A percentile compares a stretch with the other conserved stretches of the same genome.
Conservation (phyloP, 225 moss, liverwort and hornwort species). For the Physcomitrellopsis africana region DNA sequence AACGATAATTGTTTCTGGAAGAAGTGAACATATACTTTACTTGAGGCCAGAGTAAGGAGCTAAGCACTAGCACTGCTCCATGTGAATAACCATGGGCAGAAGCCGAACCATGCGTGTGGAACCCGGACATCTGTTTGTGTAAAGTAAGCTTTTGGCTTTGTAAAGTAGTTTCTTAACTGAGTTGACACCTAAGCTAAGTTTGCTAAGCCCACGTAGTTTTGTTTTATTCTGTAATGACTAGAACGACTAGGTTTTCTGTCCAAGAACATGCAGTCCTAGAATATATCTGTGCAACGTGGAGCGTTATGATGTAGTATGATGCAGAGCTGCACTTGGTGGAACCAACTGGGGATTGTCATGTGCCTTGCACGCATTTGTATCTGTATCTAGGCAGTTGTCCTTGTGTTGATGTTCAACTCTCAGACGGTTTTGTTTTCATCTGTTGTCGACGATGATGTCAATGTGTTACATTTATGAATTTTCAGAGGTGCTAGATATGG, state of each 20-base stretch:
- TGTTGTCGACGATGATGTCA: too few species aligned
- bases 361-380: too few species aligned
- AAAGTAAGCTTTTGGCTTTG: not conserved
- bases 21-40: not conserved
- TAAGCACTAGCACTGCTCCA: constrained; percentile 19
- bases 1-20: not conserved
- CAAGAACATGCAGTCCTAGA: not conserved
- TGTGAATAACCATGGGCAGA: constrained; percentile 36
- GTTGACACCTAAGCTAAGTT: not conserved
- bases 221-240: not conserved
- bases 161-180: not conserved
- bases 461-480: too few species aligned
- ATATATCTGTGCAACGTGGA: not conserved
- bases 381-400: too few species aligned
- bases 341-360: too few species aligned
- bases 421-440: too few species aligned
- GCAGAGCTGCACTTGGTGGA: too few species aligned
- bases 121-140: constrained; percentile 1
- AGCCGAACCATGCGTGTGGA: constrained; percentile 2
- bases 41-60: not conserved
- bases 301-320: not conserved
- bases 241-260: not conserved
- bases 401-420: too few species aligned
- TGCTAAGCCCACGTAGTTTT: not conserved
- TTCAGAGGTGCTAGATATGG: not conserved